Evolutionary conservation across 2,329 filamentous ascomycete species (phyloP), one percentile per base, ranked within the genome.

Genomic region (Hansfordia pulvinata): DNA sequence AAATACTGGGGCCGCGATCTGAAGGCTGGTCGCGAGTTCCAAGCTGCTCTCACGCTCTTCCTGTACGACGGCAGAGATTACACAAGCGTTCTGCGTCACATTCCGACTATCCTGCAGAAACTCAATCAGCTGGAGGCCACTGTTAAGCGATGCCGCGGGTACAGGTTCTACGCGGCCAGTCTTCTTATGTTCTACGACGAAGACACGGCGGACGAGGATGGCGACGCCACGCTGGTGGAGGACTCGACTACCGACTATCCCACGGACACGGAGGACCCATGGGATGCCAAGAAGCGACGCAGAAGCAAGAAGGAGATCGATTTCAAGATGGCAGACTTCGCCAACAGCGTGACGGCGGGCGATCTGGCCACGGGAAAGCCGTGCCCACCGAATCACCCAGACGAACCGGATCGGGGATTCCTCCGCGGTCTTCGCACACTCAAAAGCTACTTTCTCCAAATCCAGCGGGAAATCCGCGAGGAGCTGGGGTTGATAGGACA

Each of bases 251-350:
- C 69, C 0, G 69, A 74, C 37, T 59, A 60, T 17, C 60, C 61
- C 4, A 73, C 69, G 0, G 69, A 73, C 36, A 63, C 62, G 2
- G 69, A 74, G 39, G 68, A 73, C 28, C 43, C 44, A n/a, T 42
- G 48, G 26, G 45, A 47, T 16, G 31, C 35, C 15, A 46, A 46
- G 20, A 46, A 26, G 47, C 65, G 49, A 39, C 58, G 52, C 43
- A 64, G 47, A 44, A 69, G 60, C 34, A 60, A 59, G 32, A 58
- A 61, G 24, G 66, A 76, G 37, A 86, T 93, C 45, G 82, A 93
- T 50, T 76, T 98, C 56, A 94, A 94, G 54, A 92, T 98, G 50
- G 88, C 93, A 30, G 90, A 98, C 52, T 98, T 98, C 57, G 90
- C 90, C 36, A 98, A 98, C 49, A 94, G 88, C 44, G 76, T 96